Percentiles rank a stretch among this genome's conserved stretches.
Evolutionary conservation across 768 basidiomycete species (phyloP).

Genomic region (Psilocybe sp.): DNA sequence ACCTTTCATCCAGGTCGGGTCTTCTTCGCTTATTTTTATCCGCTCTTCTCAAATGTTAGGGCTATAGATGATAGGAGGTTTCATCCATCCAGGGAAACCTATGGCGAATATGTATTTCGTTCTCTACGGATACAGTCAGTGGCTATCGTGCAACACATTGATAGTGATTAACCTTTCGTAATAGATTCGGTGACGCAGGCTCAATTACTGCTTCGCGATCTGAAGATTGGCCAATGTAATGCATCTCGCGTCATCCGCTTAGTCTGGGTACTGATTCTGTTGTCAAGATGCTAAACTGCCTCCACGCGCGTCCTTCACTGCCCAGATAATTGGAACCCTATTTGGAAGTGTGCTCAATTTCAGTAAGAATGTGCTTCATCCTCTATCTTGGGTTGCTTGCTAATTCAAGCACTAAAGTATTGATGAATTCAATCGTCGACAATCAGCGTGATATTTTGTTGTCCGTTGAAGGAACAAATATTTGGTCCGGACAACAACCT

Average conservation of each 20-base stretch:
- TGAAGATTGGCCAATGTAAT: constrained; percentile 45
- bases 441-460: constrained; percentile 48
- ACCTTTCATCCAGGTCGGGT: constrained; percentile 46
- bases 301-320: constrained; percentile 48
- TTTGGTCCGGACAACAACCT: constrained; percentile 47
- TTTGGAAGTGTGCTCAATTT: constrained; percentile 47
- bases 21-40: background rate
- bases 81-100: constrained; percentile 57
- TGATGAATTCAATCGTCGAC: constrained; percentile 60
- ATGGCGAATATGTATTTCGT: constrained; percentile 69
- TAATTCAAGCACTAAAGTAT: constrained; percentile 25
- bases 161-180: background rate
- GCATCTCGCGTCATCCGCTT: background rate
- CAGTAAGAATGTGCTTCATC: constrained; percentile 20
- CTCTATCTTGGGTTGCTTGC: too few relatives aligned
- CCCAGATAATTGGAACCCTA: constrained; percentile 46
- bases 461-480: constrained; percentile 53
- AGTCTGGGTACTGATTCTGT: background rate
- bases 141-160: background rate
- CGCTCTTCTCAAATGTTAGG: constrained; percentile 27
- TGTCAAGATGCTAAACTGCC: constrained; percentile 42
- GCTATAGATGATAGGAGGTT: constrained; percentile 57
- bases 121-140: constrained; percentile 45
- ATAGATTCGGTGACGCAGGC: constrained; percentile 45
- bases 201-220: constrained; percentile 39